Percentiles rank a stretch among this genome's conserved stretches.
Conservation (phyloP, 1,284 basidiomycete species). For the Ganoderma sp. region DNA sequence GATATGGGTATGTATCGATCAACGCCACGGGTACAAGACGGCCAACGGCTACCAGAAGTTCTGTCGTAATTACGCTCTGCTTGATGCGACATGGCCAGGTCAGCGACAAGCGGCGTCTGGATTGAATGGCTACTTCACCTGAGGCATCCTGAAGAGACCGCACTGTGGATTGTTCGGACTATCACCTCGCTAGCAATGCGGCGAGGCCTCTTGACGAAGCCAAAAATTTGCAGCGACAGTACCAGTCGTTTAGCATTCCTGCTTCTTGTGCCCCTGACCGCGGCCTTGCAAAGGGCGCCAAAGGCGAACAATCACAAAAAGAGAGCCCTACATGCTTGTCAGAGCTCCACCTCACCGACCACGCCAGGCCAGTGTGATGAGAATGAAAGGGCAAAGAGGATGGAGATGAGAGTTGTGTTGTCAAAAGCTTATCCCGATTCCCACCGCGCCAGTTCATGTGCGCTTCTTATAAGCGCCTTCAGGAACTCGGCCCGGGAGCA, state of each 20-base stretch:
- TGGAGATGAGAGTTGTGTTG: background rate
- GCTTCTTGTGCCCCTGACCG: background rate
- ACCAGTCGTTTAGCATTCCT: background rate
- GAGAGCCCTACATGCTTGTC: background rate
- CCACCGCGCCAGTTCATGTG: background rate
- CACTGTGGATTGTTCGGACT: background rate
- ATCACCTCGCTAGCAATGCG: conserved; percentile 1
- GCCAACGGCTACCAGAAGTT: conserved; percentile 18
- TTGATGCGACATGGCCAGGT: background rate
- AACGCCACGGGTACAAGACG: conserved; percentile 7
- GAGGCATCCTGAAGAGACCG: background rate
- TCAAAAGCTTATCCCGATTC: background rate
- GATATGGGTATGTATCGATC: conserved; percentile 26
- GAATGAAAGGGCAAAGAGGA: background rate
- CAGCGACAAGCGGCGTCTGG: background rate
- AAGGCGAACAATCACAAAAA: background rate
- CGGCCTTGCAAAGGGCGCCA: background rate
- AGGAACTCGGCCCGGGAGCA: background rate
- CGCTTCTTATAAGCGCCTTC: background rate
- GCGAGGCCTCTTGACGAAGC: background rate
- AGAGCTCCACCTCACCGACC: background rate
- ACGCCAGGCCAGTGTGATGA: background rate
- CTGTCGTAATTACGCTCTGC: conserved; percentile 1
- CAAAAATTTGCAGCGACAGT: background rate
- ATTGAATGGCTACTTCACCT: conserved; percentile 12